Percentiles rank a stretch among this genome's conserved stretches.
Conservation (phyloP, 2,329 filamentous ascomycete species). For the Furcasterigmium sp. region DNA sequence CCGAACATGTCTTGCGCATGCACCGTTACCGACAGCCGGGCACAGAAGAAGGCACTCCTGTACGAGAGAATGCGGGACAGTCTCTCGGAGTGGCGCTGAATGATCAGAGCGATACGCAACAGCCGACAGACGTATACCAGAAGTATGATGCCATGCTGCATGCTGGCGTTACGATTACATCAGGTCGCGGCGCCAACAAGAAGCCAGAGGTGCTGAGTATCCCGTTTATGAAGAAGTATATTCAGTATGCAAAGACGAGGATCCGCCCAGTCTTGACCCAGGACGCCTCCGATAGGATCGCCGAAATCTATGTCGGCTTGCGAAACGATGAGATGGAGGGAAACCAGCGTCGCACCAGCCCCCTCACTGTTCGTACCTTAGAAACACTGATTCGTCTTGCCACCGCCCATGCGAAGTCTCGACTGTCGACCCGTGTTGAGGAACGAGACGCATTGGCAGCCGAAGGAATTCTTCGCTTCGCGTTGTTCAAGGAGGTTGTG, state of each 20-base stretch:
- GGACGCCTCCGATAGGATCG: constrained; percentile 86
- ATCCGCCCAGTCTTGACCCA: constrained; percentile 88
- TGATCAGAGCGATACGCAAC: constrained; percentile 65
- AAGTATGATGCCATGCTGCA: constrained; percentile 97
- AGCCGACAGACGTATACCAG: constrained; percentile 84
- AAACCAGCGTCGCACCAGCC: constrained; percentile 88
- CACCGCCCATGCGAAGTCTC: constrained; percentile 90
- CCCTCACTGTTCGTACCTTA: constrained; percentile 93
- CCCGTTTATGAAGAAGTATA: constrained; percentile 98
- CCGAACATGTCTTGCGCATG: constrained; percentile 96
- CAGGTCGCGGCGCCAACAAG: constrained; percentile 68
- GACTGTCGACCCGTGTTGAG: constrained; percentile 82
- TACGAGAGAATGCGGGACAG: constrained; percentile 81
- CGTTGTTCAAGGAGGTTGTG: constrained; percentile 93
- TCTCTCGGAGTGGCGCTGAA: constrained; percentile 83
- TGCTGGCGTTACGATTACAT: constrained; percentile 75
- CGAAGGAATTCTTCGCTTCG: constrained; percentile 86
- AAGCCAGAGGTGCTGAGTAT: constrained; percentile 89
- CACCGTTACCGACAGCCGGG: constrained; percentile 90
- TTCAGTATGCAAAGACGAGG: constrained; percentile 92
- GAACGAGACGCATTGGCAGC: constrained; percentile 84
- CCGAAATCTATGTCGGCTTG: constrained; percentile 83
- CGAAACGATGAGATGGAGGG: constrained; percentile 95
- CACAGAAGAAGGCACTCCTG: constrained; percentile 88
- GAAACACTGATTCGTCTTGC: constrained; percentile 98